These are phyloP conservation scores for Stachybotrys chlorohalonatus DNA, from an alignment of 2,329 filamentous ascomycete genomes.

Conservation along the genomic window DNA sequence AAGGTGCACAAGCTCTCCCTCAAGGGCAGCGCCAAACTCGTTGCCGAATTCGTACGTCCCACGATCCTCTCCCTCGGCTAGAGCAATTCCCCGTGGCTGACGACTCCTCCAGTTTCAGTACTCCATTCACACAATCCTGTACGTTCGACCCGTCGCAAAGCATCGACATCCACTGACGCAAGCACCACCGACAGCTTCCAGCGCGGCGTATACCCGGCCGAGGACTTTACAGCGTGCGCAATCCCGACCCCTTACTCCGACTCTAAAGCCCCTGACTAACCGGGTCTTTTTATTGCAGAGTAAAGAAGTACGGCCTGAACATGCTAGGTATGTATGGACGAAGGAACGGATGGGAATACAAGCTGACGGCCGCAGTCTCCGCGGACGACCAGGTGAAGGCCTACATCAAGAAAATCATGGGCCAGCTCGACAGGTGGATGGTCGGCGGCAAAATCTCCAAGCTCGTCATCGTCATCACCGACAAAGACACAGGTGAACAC, in stretches of 20 bases:
- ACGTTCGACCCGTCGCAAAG: constrained; percentile 10
- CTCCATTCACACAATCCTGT: constrained; percentile 95
- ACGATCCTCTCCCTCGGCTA: neutral
- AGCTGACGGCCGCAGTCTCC: constrained; percentile 52
- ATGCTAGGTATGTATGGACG: constrained; percentile 60
- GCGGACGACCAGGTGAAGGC: constrained; percentile 97
- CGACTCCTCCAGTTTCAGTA: constrained; percentile 67
- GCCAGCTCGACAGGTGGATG: constrained; percentile 97
- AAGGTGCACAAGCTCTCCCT: constrained; percentile 93
- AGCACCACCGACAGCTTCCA: constrained; percentile 57
- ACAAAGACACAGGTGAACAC: constrained; percentile 93
- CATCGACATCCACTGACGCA: neutral
- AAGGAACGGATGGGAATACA: neutral
- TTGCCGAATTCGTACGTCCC: constrained; percentile 83
- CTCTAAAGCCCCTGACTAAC: neutral
- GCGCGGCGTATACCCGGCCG: constrained; percentile 76
- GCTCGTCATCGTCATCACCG: constrained; percentile 91
- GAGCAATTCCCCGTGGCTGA: constrained; percentile 7
- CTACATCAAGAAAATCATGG: constrained; percentile 99
- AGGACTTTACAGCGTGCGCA: constrained; percentile 85
- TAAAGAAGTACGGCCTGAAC: constrained; percentile 99
- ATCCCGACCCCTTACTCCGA: neutral
- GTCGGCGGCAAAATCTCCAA: constrained; percentile 93
- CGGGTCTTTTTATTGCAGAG: constrained; percentile 22
- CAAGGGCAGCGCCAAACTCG: constrained; percentile 74